Base-by-base conservation (phyloP, 2,329 filamentous ascomycete species). In the Zasmidium citrigriseum region DNA sequence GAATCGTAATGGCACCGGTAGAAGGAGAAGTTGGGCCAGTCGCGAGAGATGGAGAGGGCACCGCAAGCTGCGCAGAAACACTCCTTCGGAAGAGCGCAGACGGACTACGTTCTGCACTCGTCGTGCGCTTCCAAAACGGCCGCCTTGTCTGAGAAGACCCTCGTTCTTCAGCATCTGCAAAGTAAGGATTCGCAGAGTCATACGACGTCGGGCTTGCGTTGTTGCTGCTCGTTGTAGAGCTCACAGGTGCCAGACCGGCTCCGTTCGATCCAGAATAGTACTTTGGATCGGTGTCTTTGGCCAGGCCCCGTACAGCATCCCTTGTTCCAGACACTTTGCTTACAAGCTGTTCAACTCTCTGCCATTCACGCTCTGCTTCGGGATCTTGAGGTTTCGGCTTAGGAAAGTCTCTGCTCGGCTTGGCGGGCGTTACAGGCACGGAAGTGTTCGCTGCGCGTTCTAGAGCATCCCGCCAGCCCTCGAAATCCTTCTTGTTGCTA, bases 51-150 rank as follows among this genome's bases (percentile, higher is more conserved):
- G 78, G 75, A 4, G 77, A 72, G 14, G 82, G 79, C 5, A 81
- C 78, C 2, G 77, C 76, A 20, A 83, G 71, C 67, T 86, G 83
- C 12, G 80, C 77, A 24, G 82, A 82, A n/a, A 81, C 75, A 63
- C 76, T 82, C 70, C 79, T 76, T 54, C 74, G 77, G 64, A 80
- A 78, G 44, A 77, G 66, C 55, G 69, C 78, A 62, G 76, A 72
- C 20, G 75, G 75, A 64, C 72, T 77, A 18, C 66, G 63, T 50
- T 71, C 73, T 24, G 58, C 57, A 67, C 87, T 93, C 1, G 88
- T 80, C 75, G 96, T 97, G 49, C 93, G 86, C 74, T 92, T 96
- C 95, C 95, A 99, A 70, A 99, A 98, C 0, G 91, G 81, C 59
- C 86, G 84, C 72, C 82, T 91, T 54, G 91, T 86, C 10, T 69